These are phyloP conservation scores for Cryptococcus wingfieldii DNA, from an alignment of 1,284 basidiomycete species.

Conservation along the genomic window DNA sequence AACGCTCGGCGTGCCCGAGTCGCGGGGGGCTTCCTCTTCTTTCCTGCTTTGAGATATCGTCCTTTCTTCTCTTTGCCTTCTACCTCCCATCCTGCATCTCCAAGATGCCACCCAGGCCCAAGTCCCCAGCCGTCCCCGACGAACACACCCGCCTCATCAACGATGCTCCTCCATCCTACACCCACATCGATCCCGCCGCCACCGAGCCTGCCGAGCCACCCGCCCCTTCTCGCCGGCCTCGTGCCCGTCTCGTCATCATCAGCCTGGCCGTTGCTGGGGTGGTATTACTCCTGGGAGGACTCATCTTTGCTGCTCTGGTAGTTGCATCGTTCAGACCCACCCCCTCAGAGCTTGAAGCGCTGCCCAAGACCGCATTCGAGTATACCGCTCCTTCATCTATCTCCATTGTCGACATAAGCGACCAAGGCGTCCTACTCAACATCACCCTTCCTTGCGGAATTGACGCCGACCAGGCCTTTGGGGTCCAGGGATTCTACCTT, in stretches of 20 bases:
- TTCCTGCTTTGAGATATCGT: no score
- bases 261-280: slow-evolving; percentile 19
- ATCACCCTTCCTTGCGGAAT: slow-evolving; percentile 37
- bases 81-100: no score
- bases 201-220: not conserved
- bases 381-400: slow-evolving; percentile 30
- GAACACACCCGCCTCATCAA: no score
- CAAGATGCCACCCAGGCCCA: no score
- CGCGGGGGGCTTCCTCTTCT: no score
- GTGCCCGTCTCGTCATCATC: slow-evolving; percentile 15
- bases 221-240: not conserved
- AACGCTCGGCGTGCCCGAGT: no score
- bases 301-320: slow-evolving; percentile 32
- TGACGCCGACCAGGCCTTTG: slow-evolving; percentile 37
- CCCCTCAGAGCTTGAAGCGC: slow-evolving; percentile 17
- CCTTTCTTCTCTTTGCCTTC: no score
- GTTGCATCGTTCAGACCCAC: slow-evolving; percentile 36
- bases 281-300: slow-evolving; percentile 23
- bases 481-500: slow-evolving; percentile 17
- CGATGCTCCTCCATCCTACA: no score
- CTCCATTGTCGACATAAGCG: slow-evolving; percentile 39
- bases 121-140: no score
- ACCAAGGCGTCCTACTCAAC: slow-evolving; percentile 39
- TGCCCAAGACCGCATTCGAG: slow-evolving; percentile 28
- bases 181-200: no score